Evolutionary conservation across 176 grass and related monocot genomes (phyloP).

Genomic region (Raddia guianensis): DNA sequence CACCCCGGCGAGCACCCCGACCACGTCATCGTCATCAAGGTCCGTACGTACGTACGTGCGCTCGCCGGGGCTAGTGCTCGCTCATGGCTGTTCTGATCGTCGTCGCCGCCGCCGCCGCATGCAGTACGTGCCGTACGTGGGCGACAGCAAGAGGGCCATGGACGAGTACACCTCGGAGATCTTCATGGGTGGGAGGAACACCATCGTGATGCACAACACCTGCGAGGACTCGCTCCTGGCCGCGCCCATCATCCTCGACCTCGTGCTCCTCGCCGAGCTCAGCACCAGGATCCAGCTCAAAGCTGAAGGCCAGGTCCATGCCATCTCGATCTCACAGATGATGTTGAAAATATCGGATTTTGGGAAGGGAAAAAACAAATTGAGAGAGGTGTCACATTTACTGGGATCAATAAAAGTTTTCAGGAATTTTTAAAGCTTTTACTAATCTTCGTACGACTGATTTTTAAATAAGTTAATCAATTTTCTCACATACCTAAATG

Average conservation of each 20-base stretch:
- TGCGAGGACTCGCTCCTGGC: slow-evolving; percentile 86
- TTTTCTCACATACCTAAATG: no score
- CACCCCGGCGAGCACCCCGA: slow-evolving; percentile 70
- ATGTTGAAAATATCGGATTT: no score
- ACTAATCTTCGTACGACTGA: no score
- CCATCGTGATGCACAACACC: slow-evolving; percentile 83
- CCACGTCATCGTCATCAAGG: slow-evolving; percentile 89
- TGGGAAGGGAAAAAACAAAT: no score
- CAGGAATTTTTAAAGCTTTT: no score
- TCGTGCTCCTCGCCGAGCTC: slow-evolving; percentile 80
- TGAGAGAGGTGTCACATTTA: no score
- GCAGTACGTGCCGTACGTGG: slow-evolving; percentile 85
- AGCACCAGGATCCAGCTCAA: slow-evolving; percentile 83
- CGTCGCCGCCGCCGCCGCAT: slow-evolving; percentile 42
- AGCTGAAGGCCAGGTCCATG: slow-evolving; percentile 58
- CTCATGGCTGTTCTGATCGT: not conserved
- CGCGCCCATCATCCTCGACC: slow-evolving; percentile 73
- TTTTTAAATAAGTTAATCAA: no score
- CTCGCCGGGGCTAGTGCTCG: no score
- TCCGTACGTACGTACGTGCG: no score
- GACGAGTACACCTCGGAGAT: slow-evolving; percentile 86
- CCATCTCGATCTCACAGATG: no score
- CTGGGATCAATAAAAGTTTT: no score
- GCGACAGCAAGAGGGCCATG: slow-evolving; percentile 90
- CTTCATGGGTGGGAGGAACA: slow-evolving; percentile 86